Evolutionary conservation across 129 eudicot genomes (phyloP).

Genomic region (Scalesia atractyloides): DNA sequence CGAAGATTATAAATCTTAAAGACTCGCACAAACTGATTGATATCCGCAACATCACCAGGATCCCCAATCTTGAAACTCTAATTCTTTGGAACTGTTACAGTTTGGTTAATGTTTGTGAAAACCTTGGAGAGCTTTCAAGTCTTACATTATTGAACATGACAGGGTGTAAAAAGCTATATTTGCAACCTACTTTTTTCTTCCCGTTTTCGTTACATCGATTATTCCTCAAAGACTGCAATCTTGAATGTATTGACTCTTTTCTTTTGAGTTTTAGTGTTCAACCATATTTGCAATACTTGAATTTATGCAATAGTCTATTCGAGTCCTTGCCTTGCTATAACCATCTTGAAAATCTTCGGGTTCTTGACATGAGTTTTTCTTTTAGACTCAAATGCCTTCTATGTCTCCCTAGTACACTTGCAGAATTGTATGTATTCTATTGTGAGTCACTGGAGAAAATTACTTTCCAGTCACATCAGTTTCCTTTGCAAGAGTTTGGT

Average conservation of each 20-base stretch:
- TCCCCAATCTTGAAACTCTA: constrained; percentile 32
- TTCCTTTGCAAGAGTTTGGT: constrained; percentile 27
- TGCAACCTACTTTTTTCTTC: constrained; percentile 9
- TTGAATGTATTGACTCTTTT: constrained; percentile 1
- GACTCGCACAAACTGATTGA: constrained; percentile 17
- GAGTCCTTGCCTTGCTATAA: constrained; percentile 11
- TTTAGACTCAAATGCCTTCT: constrained; percentile 5
- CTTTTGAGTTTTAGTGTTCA: constrained; percentile 18
- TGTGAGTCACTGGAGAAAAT: constrained; percentile 16
- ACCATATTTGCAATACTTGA: constrained; percentile 14
- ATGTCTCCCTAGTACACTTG: constrained; percentile 30
- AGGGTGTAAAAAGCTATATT: constrained; percentile 21
- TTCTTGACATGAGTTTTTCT: constrained; percentile 25
- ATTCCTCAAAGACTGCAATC: constrained; percentile 25
- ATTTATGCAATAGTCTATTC: constrained; percentile 20
- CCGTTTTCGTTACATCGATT: constrained; percentile 19
- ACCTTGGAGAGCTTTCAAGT: constrained; percentile 2
- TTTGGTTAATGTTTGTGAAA: constrained; percentile 8
- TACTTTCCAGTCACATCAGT: constrained; percentile 4
- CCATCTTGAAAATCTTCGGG: constrained; percentile 22
- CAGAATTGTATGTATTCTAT: constrained; percentile 28
- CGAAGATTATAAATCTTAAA: constrained; percentile 30
- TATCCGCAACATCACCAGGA: constrained; percentile 2
- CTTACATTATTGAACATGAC: constrained; percentile 23
- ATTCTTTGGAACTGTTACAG: constrained; percentile 33